Base-by-base conservation (phyloP, 2,329 filamentous ascomycete genomes). In the Talaromyces atroroseus region DNA sequence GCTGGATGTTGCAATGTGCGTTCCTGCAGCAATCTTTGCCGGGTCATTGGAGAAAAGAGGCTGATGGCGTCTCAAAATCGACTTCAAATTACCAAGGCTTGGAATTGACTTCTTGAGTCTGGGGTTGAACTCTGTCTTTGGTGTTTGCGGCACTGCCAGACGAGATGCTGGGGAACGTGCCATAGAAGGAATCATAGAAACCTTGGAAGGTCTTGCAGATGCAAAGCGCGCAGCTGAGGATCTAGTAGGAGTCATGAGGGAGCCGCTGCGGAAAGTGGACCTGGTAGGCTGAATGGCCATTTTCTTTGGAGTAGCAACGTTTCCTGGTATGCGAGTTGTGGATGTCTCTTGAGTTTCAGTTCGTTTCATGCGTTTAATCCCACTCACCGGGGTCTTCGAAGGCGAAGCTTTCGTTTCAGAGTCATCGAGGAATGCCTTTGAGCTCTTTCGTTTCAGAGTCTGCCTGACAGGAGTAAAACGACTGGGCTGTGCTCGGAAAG, bases 181-280 rank as follows among this genome's bases (percentile, higher is more conserved):
- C 21, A 82, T 72, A 10, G 83, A 82, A 49, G 78, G 81, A 29
- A 80, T 76, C 66, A 83, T 78, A 18, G 76, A 78, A 21, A 75
- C 75, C 53, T 79, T 81, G 46, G 81, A 73, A 7, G 78, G 76
- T 65, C 82, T 84, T 53, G 75, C 74, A 62, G 78, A 84, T 54
- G 79, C 73, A 48, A 80, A 74, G 45, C 86, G 84, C 34, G 85
- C 82, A 52, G 89, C 71, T 1, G 88, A 90, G 7, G 89, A 78
- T 69, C 90, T 90, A 8, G 89, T 94, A 0, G 91, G 90, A 5
- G 89, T 95, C 71, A 86, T 82, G 29, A 92, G 76, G 58, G 78
- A 84, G 59, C 78, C 78, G 65, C 70, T 78, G 64, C 70, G 74
- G 65, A 70, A 74, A 62, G 63, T 70, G 70, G 64, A 74, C 63